Conservation (phyloP, 139 green algal species). For the Deuterostichococcus epilithicus region DNA sequence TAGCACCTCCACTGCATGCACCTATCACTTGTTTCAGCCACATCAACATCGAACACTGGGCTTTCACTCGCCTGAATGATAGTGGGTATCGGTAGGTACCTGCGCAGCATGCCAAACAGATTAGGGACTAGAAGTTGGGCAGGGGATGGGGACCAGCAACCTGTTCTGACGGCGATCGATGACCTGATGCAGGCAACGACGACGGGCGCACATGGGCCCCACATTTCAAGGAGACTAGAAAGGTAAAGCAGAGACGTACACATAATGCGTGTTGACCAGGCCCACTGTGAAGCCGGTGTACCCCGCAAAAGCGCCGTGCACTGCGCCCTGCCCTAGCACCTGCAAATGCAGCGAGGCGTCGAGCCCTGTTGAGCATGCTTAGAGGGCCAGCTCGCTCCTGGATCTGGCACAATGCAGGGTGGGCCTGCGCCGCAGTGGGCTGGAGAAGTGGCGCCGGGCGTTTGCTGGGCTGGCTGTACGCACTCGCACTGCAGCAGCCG, state of each 20-base stretch:
- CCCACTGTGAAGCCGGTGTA: conserved; percentile 90
- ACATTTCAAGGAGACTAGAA: too few relatives aligned
- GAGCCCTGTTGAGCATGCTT: background rate
- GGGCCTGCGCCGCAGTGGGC: too few relatives aligned
- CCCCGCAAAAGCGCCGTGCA: conserved; percentile 93
- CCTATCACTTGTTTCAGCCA: background rate
- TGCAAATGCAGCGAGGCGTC: background rate
- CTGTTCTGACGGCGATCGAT: background rate
- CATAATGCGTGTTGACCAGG: conserved; percentile 90
- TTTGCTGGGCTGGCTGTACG: too few relatives aligned
- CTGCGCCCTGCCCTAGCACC: conserved; percentile 87
- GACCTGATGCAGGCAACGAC: too few relatives aligned
- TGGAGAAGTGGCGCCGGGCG: too few relatives aligned
- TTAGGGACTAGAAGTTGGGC: too few relatives aligned
- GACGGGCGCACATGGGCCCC: too few relatives aligned
- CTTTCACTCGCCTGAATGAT: conserved; percentile 69
- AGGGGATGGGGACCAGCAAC: background rate
- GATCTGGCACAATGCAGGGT: too few relatives aligned
- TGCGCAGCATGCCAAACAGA: conserved; percentile 10
- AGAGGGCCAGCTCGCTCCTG: too few relatives aligned
- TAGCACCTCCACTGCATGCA: background rate
- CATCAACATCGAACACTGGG: background rate
- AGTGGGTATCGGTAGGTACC: conserved; percentile 82
- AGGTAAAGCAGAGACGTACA: too few relatives aligned
- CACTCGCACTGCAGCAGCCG: too few relatives aligned